Evolutionary conservation across 176 grass and related monocot species (phyloP), one percentile per base, ranked within the genome.

Genomic region (Pharus latifolius): DNA sequence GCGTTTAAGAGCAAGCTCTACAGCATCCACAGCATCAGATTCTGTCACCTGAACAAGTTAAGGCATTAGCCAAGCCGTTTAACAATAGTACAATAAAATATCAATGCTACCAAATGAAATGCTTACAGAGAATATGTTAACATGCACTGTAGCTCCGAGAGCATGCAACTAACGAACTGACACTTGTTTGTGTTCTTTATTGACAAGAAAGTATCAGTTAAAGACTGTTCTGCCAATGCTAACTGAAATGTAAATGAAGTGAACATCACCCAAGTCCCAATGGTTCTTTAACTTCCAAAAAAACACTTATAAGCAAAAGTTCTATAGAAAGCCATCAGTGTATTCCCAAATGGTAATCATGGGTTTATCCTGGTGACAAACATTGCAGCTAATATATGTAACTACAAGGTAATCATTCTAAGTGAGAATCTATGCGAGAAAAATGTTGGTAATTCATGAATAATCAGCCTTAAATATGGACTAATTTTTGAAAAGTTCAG

Each of bases 21-120:
- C 69, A 77, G 76, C 85, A 94, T 99, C 96, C 63, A 91, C 78
- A 27, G 82, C 90, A 83, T 99, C 96, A 84, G 87, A 99, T 83
- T 99, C 96, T 72, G 87, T 99, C 67, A 94, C 96, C 96, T 99
- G 81, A 66, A 91, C 33, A 84, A 83, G 29, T 67, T 69, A 51
- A 86, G 68, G 16, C 64, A 66, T 64, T 75, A 44, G 37, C 26
- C 64, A 84, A 55, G 31, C 68, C 15, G 27, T 60, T 83, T 76
- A 57, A 75, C 43, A 70, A 42, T 13, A 70, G 28, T n/a, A 73
- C 60, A 56, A 49, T 67, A 30, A 26, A 79, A 25, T 22, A 42
- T 40, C 50, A 66, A 46, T 23, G 37, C 37, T 63, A 19, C 30
- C 29, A 55, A 61, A 67, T 72, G 37, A 67, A 59, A 79, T 38